Conservation (phyloP, 768 basidiomycete species). For the Obba rivulosa region DNA sequence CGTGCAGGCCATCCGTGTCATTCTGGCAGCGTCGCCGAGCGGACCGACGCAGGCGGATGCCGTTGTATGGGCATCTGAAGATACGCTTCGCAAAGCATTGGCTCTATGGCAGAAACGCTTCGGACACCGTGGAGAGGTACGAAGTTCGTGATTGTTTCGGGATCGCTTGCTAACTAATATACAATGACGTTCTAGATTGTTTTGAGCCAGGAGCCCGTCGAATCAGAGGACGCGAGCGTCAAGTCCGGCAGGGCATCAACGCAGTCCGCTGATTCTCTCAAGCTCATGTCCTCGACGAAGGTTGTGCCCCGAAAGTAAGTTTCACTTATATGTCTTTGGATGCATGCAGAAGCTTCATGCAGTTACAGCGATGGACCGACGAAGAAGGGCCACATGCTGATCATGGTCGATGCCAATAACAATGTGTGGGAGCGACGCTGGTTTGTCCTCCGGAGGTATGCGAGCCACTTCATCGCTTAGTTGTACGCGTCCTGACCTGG, state of each 20-base stretch:
- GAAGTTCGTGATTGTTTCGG: conserved; percentile 16
- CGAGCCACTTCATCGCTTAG: background rate
- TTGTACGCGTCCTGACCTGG: background rate
- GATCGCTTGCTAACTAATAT: background rate
- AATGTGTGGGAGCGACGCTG: conserved; percentile 80
- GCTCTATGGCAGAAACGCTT: conserved; percentile 81
- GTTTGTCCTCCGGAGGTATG: conserved; percentile 82
- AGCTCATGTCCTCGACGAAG: conserved; percentile 69
- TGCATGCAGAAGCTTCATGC: background rate
- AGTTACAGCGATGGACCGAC: conserved; percentile 65
- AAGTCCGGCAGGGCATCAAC: conserved; percentile 26
- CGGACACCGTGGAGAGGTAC: conserved; percentile 70
- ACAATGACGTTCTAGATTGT: conserved; percentile 61
- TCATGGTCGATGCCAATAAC: conserved; percentile 75
- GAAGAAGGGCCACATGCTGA: conserved; percentile 78
- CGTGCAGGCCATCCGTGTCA: conserved; percentile 81
- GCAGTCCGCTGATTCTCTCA: conserved; percentile 47
- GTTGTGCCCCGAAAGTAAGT: conserved; percentile 67
- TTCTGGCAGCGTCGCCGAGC: conserved; percentile 52
- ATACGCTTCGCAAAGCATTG: conserved; percentile 60
- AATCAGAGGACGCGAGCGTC: conserved; percentile 42
- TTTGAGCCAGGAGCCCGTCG: conserved; percentile 64
- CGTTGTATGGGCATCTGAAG: conserved; percentile 61
- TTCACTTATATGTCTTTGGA: background rate
- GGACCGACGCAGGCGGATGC: conserved; percentile 46